phyloP scores from a whole-genome alignment of 768 basidiomycete species.

The Scleroderma citrinum region DNA sequence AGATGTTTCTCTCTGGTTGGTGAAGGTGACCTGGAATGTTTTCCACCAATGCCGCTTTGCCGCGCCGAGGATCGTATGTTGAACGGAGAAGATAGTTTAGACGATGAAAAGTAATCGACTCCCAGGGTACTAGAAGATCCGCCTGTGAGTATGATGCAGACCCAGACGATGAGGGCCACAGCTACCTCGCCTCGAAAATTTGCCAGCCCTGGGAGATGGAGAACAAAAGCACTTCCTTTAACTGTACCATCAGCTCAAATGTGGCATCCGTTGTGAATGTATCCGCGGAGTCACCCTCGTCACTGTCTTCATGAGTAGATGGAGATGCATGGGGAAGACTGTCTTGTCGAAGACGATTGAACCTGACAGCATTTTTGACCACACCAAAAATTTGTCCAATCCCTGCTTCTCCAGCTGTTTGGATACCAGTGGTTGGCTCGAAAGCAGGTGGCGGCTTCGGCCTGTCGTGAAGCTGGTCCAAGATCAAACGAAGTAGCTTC shows the following conservation, averaged over 20 bases:
- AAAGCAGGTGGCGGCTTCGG: slow-evolving; percentile 48
- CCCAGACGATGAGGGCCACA: background rate
- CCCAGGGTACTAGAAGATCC: background rate
- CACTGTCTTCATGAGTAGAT: slow-evolving; percentile 12
- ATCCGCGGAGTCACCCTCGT: slow-evolving; percentile 32
- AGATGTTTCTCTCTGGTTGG: slow-evolving; percentile 26
- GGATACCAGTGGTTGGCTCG: slow-evolving; percentile 32
- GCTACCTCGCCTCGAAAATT: slow-evolving; percentile 53
- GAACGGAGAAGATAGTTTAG: slow-evolving; percentile 35
- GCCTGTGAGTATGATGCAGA: background rate
- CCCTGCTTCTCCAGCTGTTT: slow-evolving; percentile 24
- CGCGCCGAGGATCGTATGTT: slow-evolving; percentile 28
- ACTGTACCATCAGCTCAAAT: slow-evolving; percentile 55
- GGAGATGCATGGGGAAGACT: slow-evolving; percentile 1
- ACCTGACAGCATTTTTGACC: slow-evolving; percentile 39
- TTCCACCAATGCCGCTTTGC: slow-evolving; percentile 36
- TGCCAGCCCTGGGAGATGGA: slow-evolving; percentile 54
- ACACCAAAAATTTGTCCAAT: slow-evolving; percentile 40
- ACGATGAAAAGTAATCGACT: background rate
- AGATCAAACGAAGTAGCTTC: slow-evolving; percentile 61
- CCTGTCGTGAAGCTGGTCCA: slow-evolving; percentile 57
- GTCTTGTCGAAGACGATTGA: slow-evolving; percentile 17
- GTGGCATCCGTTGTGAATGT: slow-evolving; percentile 61
- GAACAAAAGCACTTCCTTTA: slow-evolving; percentile 54
- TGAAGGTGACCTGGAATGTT: slow-evolving; percentile 49